These are phyloP conservation scores for Coemansia sp. DNA, from an alignment of 192 early-diverging fungal genomes.

Conservation along the genomic window DNA sequence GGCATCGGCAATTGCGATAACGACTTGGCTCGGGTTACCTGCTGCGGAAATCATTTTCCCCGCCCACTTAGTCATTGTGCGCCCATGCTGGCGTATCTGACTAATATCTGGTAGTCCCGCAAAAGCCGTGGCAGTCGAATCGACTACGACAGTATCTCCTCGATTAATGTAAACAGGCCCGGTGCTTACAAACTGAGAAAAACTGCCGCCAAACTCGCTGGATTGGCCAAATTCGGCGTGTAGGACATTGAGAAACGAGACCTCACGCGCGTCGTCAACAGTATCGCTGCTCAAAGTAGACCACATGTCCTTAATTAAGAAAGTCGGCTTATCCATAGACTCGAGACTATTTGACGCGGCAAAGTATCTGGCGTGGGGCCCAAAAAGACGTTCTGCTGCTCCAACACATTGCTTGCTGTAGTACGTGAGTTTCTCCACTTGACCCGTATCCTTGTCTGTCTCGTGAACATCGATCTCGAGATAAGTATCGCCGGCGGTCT, in stretches of 20 bases:
- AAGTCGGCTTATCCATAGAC: neutral
- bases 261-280: slow-evolving; percentile 8
- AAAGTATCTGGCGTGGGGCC: slow-evolving; percentile 11
- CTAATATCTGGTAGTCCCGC: neutral
- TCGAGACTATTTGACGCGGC: slow-evolving; percentile 11
- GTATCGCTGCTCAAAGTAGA: slow-evolving; percentile 23
- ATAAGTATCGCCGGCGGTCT: neutral
- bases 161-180: neutral
- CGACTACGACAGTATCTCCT: neutral
- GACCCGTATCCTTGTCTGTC: neutral
- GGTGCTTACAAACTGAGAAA: neutral
- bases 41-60: neutral
- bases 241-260: neutral
- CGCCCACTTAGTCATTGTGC: neutral
- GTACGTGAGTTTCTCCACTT: neutral
- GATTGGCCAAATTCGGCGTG: neutral
- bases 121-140: neutral
- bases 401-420: neutral
- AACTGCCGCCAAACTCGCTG: neutral
- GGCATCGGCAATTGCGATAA: neutral
- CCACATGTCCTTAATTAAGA: slow-evolving; percentile 30
- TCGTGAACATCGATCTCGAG: neutral
- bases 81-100: neutral
- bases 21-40: neutral
- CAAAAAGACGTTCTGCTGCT: neutral